Evolutionary conservation across 192 early-diverging fungal genomes (phyloP), one percentile per base, ranked within the genome.

Genomic region (Coemansia sp.): DNA sequence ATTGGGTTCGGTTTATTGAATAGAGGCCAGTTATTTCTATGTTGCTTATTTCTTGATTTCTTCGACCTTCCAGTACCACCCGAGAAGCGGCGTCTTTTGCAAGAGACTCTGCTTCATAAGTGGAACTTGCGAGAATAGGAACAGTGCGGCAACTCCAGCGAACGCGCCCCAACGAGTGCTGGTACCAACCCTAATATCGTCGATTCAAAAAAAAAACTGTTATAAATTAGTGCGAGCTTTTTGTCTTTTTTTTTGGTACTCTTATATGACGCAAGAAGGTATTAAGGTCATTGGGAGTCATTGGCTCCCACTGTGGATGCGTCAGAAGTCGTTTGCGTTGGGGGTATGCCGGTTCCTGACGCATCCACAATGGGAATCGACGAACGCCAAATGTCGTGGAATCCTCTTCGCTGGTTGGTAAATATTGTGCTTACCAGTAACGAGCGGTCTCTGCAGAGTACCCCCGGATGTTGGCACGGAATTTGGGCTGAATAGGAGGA

Each of bases 41-140:
- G 25, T 6, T 34, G 0, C 11, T 50, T 80, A 70, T 51, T 76
- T 76, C 10, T 64, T 32, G 34, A 42, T 42, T 66, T 81, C 78
- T 36, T 82, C 80, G 59, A 82, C 80, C 66, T 82, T 82, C 80
- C 80, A 82, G 80, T 82, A 82, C 80, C 80, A 82, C 21, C 80
- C 80, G n/a, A 82, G 57, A 29, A 72, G 6, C 32, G 80, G 80
- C 0, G 71, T 68, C 53, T 77, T 82, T 57, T 82, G 80, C 59
- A 82, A 55, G 34, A 82, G 48, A 62, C 53, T 69, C 45, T 63
- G 17, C 68, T 82, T 82, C 51, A 82, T 65, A 3, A 73, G 44
- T 3, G 80, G 80, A 4, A 82, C 80, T 62, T 82, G 80, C 42
- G 80, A 82, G 23, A 82, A 27, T n/a, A 82, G 42, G 59, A 77